These are phyloP conservation scores for Trichophyton equinum DNA, from an alignment of 2,329 filamentous ascomycete genomes.

Conservation along the genomic window DNA sequence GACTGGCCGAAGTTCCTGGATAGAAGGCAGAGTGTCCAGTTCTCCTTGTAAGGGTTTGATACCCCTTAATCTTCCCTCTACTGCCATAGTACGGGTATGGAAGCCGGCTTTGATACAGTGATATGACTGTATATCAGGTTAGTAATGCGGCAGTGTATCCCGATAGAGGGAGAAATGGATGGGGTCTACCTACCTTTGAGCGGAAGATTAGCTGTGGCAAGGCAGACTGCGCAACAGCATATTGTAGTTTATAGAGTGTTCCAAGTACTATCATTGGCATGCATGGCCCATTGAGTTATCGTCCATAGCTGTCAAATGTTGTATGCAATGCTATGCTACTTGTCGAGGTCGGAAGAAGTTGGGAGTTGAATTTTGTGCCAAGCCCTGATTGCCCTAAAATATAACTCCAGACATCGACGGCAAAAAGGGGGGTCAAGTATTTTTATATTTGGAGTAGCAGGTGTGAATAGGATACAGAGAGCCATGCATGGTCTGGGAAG, in stretches of 20 bases:
- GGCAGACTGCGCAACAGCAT: background rate
- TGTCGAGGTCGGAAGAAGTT: background rate
- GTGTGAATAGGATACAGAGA: no score
- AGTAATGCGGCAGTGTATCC: background rate
- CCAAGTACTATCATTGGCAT: background rate
- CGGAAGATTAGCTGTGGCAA: background rate
- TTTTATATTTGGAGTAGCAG: no score
- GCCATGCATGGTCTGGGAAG: no score
- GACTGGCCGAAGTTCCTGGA: constrained; percentile 31
- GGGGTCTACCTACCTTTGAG: background rate
- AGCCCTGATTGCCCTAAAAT: background rate
- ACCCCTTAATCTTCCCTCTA: constrained; percentile 12
- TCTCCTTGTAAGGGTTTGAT: constrained; percentile 23
- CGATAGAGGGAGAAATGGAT: background rate
- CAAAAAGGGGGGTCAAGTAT: background rate
- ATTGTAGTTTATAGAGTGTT: background rate
- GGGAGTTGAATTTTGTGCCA: background rate
- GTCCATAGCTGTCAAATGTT: background rate
- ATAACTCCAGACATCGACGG: background rate
- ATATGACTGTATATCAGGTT: background rate
- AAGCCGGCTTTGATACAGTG: background rate
- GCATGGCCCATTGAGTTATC: background rate
- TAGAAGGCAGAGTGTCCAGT: constrained; percentile 31
- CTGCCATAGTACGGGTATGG: background rate
- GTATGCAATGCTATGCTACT: background rate